Conservation (phyloP, 805 yeast genomes). For the Kuraishia capsulata region DNA sequence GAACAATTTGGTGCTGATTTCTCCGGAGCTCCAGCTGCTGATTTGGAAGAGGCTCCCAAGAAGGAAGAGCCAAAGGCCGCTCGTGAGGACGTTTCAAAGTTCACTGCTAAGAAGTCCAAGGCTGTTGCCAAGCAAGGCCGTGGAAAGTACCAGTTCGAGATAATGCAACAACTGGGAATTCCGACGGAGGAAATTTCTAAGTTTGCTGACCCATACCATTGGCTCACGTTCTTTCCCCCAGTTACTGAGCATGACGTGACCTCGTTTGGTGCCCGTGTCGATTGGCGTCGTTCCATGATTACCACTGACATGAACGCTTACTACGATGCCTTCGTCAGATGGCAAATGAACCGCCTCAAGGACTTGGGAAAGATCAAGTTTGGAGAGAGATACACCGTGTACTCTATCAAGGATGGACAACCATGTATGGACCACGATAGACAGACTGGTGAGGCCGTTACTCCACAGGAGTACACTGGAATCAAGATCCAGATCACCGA, state of each 20-base stretch:
- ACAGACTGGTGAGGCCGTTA: constrained; percentile 92
- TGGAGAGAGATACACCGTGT: constrained; percentile 96
- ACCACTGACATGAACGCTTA: constrained; percentile 94
- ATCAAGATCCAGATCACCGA: constrained; percentile 72
- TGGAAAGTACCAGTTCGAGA: constrained; percentile 91
- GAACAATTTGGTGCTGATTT: constrained; percentile 85
- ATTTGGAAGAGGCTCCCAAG: constrained; percentile 35
- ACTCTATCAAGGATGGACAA: constrained; percentile 97
- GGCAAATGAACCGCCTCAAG: constrained; percentile 91
- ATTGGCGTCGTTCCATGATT: constrained; percentile 95
- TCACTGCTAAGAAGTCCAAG: constrained; percentile 87
- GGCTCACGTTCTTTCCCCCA: constrained; percentile 92
- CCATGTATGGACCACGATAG: constrained; percentile 99
- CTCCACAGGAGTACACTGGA: constrained; percentile 94
- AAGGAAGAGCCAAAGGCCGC: constrained; percentile 25
- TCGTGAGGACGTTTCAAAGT: constrained; percentile 79
- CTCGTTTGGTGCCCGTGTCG: constrained; percentile 84
- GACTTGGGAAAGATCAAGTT: constrained; percentile 87
- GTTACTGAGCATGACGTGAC: constrained; percentile 74
- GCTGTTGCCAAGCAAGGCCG: constrained; percentile 91
- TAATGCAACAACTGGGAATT: constrained; percentile 91
- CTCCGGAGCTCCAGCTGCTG: constrained; percentile 54
- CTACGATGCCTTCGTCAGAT: constrained; percentile 89
- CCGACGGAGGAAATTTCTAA: constrained; percentile 72
- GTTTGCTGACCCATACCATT: constrained; percentile 86